phyloP scores from a whole-genome alignment of 495 filamentous ascomycete species.

The Pyrenopolyporus hunteri region DNA sequence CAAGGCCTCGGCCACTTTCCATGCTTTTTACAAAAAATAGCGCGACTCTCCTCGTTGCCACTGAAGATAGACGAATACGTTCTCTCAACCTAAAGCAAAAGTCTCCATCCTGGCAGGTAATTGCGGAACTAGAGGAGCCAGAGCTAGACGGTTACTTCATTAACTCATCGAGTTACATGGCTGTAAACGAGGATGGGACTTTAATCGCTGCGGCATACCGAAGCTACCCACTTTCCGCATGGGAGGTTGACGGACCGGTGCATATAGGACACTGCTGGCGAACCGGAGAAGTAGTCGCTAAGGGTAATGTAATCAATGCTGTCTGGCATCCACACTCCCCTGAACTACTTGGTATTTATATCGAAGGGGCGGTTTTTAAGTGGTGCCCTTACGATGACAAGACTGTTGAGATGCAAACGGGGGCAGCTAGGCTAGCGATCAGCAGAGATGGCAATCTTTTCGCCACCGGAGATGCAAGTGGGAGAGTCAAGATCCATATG shows the following conservation, averaged over 20 bases:
- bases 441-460: slow-evolving; percentile 38
- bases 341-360: slow-evolving; percentile 40
- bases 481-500: slow-evolving; percentile 33
- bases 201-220: slow-evolving; percentile 38
- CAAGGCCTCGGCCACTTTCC: slow-evolving; percentile 26
- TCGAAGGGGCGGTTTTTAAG: slow-evolving; percentile 39
- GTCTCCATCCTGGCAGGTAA: slow-evolving; percentile 27
- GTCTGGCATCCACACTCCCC: slow-evolving; percentile 36
- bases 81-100: slow-evolving; percentile 16
- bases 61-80: slow-evolving; percentile 27
- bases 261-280: slow-evolving; percentile 41
- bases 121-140: slow-evolving; percentile 35
- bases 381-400: slow-evolving; percentile 39
- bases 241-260: slow-evolving; percentile 37
- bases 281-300: slow-evolving; percentile 1
- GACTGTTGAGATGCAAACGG: slow-evolving; percentile 24
- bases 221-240: slow-evolving; percentile 39
- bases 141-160: slow-evolving; percentile 36
- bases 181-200: slow-evolving; percentile 35
- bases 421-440: slow-evolving; percentile 30
- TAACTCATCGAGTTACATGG: slow-evolving; percentile 31
- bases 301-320: slow-evolving; percentile 36
- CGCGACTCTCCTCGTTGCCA: slow-evolving; percentile 25
- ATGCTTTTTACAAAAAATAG: slow-evolving; percentile 27
- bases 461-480: slow-evolving; percentile 36